A percentile compares a stretch with the other conserved stretches of the same genome.
Evolutionary conservation across 768 basidiomycete genomes (phyloP).

Genomic region (Boletus bicolor): DNA sequence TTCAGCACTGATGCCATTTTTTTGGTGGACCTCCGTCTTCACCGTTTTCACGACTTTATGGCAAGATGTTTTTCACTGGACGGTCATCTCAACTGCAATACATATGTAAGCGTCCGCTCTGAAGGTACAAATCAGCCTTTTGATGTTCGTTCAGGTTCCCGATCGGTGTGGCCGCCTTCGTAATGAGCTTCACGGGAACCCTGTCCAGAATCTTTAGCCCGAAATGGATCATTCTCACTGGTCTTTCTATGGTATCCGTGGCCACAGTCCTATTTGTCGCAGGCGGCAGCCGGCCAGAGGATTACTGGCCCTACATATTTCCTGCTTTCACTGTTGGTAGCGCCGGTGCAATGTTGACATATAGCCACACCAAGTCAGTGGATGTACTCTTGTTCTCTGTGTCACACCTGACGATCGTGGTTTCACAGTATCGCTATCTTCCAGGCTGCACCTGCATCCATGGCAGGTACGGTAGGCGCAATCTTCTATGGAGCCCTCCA

Average conservation of each 20-base stretch:
- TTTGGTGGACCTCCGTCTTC: conserved; percentile 40
- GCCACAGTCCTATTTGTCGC: conserved; percentile 42
- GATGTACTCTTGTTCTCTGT: conserved; percentile 8
- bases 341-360: conserved; percentile 44
- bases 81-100: conserved; percentile 36
- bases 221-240: conserved; percentile 45
- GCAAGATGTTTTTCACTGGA: conserved; percentile 44
- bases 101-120: conserved; percentile 33
- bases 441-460: conserved; percentile 43
- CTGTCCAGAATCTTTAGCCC: conserved; percentile 35
- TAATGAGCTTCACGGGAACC: conserved; percentile 37
- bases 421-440: conserved; percentile 48
- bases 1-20: conserved; percentile 37
- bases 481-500: conserved; percentile 55
- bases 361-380: conserved; percentile 47
- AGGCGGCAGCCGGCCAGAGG: conserved; percentile 36
- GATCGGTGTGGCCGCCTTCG: conserved; percentile 38
- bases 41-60: conserved; percentile 37
- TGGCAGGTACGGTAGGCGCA: conserved; percentile 54
- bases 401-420: background rate
- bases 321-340: conserved; percentile 50
- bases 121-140: background rate
- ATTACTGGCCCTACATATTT: conserved; percentile 45
- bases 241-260: conserved; percentile 34
- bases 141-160: conserved; percentile 34